phyloP scores from a whole-genome alignment of 257 asterid genomes.

The Plantago ovata region DNA sequence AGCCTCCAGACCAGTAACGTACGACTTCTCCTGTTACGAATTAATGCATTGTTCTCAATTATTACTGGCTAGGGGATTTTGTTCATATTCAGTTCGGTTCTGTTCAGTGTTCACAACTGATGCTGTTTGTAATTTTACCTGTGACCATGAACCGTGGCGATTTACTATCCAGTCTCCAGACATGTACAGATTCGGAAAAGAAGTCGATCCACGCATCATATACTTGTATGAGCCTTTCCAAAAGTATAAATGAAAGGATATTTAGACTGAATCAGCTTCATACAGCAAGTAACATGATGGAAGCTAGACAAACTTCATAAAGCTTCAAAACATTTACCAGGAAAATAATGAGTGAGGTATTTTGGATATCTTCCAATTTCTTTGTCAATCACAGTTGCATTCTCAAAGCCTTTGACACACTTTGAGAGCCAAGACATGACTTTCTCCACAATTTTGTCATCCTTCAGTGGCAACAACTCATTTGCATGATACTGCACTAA shows the following conservation, averaged over 20 bases:
- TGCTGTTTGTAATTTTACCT: too few species aligned
- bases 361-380: slow-evolving; percentile 57
- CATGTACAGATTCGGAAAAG: slow-evolving; percentile 50
- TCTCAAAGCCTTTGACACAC: slow-evolving; percentile 41
- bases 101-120: background rate
- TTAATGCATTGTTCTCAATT: too few species aligned
- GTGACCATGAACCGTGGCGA: slow-evolving; percentile 60
- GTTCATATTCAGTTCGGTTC: too few species aligned
- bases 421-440: slow-evolving; percentile 44
- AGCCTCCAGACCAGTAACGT: slow-evolving; percentile 55
- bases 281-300: too few species aligned
- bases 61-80: too few species aligned
- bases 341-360: slow-evolving; percentile 50
- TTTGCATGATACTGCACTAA: slow-evolving; percentile 54
- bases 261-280: background rate
- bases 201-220: slow-evolving; percentile 55
- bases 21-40: slow-evolving; percentile 49
- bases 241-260: background rate
- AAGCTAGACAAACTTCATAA: too few species aligned
- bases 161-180: slow-evolving; percentile 64
- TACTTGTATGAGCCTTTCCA: slow-evolving; percentile 56
- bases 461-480: slow-evolving; percentile 49
- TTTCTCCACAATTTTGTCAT: slow-evolving; percentile 47
- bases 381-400: slow-evolving; percentile 45
- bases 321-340: slow-evolving; percentile 34